These are phyloP conservation scores for Populus trichocarpa DNA, from an alignment of 441 rosid species.

Conservation along the genomic window DNA sequence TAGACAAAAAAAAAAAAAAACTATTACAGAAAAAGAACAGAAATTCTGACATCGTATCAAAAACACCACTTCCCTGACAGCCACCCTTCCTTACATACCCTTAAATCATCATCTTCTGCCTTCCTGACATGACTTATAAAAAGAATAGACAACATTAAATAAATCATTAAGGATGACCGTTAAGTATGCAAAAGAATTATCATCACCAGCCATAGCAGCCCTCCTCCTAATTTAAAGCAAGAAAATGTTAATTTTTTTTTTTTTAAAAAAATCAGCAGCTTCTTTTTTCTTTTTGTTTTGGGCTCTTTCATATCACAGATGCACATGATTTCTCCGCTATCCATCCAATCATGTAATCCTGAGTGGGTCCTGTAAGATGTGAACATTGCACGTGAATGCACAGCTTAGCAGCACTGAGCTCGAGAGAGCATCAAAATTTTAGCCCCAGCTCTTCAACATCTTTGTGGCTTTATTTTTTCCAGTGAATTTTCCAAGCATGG, in stretches of 20 bases:
- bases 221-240: conserved; percentile 1
- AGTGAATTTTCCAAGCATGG: not conserved
- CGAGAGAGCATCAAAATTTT: conserved; percentile 6
- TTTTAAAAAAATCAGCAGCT: not conserved
- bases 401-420: conserved; percentile 28
- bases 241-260: not conserved
- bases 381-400: conserved; percentile 54
- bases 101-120: not conserved
- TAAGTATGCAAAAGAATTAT: not conserved
- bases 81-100: conserved; percentile 26
- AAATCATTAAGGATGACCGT: not conserved
- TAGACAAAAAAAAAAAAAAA: no score
- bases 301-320: not conserved
- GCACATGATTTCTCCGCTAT: conserved; percentile 36
- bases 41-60: conserved; percentile 4
- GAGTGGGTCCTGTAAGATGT: conserved; percentile 41
- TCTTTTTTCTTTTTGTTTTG: no score
- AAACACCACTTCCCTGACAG: conserved; percentile 10
- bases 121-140: conserved; percentile 4
- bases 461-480: not conserved
- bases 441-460: not conserved
- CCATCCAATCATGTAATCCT: conserved; percentile 38
- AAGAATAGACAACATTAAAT: conserved; percentile 1
- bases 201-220: not conserved
- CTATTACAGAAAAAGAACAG: conserved; percentile 12